Percentiles rank a stretch among this genome's conserved stretches.
These are phyloP conservation scores for Scheffersomyces stipitis DNA, from an alignment of 805 yeast genomes.

Conservation along the genomic window DNA sequence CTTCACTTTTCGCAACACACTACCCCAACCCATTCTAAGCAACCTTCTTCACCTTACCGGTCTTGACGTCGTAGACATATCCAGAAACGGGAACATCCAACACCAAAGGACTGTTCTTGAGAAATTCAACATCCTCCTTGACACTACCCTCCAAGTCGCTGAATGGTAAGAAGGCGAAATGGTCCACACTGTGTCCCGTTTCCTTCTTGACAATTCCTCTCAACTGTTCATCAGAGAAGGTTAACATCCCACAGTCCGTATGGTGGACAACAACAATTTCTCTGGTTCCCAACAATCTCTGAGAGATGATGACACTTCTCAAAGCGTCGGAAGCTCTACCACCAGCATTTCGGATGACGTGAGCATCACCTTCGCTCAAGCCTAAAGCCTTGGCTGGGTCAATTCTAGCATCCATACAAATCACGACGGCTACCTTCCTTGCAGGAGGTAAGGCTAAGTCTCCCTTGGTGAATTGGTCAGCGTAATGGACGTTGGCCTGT, in stretches of 20 bases:
- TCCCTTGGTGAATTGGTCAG: constrained; percentile 24
- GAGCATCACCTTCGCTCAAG: constrained; percentile 41
- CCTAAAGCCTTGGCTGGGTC: constrained; percentile 39
- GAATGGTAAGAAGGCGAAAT: constrained; percentile 35
- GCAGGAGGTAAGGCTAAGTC: constrained; percentile 38
- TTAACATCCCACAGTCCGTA: constrained; percentile 47
- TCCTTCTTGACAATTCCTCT: constrained; percentile 28
- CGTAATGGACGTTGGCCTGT: constrained; percentile 20
- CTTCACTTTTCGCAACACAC: too few relatives aligned
- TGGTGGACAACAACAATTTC: constrained; percentile 42
- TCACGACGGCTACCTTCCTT: constrained; percentile 32
- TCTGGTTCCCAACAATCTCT: constrained; percentile 37
- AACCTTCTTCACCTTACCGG: constrained; percentile 31
- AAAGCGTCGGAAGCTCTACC: constrained; percentile 42
- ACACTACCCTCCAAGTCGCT: constrained; percentile 34
- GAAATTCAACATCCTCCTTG: constrained; percentile 31
- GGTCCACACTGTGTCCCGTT: constrained; percentile 28
- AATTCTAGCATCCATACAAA: constrained; percentile 44
- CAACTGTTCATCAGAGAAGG: constrained; percentile 32
- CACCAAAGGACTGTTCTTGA: constrained; percentile 28
- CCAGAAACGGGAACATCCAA: constrained; percentile 39
- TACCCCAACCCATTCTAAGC: too few relatives aligned
- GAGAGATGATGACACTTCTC: constrained; percentile 39
- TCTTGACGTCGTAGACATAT: constrained; percentile 37
- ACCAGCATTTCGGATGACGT: constrained; percentile 45